Base-by-base conservation (phyloP, 345 rosid species). In the Kandelia obovata region DNA sequence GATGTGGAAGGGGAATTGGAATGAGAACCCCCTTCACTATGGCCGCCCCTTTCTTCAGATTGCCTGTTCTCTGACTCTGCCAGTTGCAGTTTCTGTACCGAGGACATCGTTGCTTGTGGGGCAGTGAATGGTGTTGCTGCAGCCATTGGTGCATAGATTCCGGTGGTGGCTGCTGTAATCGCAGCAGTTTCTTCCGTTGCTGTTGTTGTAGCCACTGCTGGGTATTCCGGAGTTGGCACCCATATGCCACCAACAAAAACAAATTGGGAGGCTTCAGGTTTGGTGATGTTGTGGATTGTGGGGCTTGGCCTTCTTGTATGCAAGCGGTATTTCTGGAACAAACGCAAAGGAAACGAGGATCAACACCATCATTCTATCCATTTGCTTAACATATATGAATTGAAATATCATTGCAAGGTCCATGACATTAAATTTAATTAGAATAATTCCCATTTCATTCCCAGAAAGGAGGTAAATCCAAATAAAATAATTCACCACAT, bases 171-270 rank as follows among this genome's bases (percentile, higher is more conserved):
- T 5, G 74, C 65, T 0, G 74, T 25, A 8, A 72, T 53, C n/a
- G 68, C 58, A 51, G 78, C 51, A 1, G 78, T 53, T 47, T 79
- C 78, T 32, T 61, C 68, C 3, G 83, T 37, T 57, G 78, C 32
- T 5, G 73, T 65, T 66, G 73, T 68, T 71, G 73, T 75, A 2
- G 88, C 70, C 67, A 75, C 77, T 10, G 88, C 72, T 39, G 85
- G 75, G 27, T 86, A 88, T 20, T 84, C 96, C 2, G 84, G 77
- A 4, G 96, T 86, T 1, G 84, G 89, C 34, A 94, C 85, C 98
- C 98, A 94, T 64, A 94, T 83, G 39, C 97, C 96, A 56, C 97
- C 93, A 1, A 94, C 95, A 75, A 94, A 96, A 68, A 91, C 85
- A 57, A 91, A 86, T 51, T 91, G 98, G 2, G 97, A 96, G 60